Base-by-base conservation (phyloP, 768 basidiomycete species). In the Xanthoconium stramineum region DNA sequence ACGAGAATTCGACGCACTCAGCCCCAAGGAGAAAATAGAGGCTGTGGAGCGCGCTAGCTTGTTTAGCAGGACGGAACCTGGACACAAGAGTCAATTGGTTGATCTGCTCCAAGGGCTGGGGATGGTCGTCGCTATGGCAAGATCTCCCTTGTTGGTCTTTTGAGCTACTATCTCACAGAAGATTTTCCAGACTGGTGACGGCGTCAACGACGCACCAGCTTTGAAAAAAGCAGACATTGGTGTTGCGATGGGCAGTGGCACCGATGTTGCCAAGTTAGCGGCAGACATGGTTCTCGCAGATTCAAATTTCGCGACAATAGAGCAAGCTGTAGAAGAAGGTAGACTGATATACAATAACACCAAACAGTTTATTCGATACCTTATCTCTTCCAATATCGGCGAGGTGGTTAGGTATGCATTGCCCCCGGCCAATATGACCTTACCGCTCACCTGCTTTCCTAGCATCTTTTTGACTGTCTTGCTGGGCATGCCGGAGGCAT, bases 311-410 rank as follows among this genome's bases (percentile, higher is more conserved):
- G 88, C 94, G 12, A 95, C 94, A 8, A 98, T 99, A 73, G 95
- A 97, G 72, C 79, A 85, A 63, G 96, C 96, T 9, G 94, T 99
- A 44, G 96, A 98, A 72, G 96, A 99, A 76, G 96, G 96, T 64
- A 80, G 96, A 73, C 80, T 96, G 55, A 99, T 98, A 67, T 98
- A 98, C 75, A 98, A 98, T 76, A 99, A 99, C 75, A 98, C 95
- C 44, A 99, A 99, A 76, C 96, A 98, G 71, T 99, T 99, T 74
- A 98, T 99, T 73, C 89, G 96, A 65, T 99, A 98, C 77, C 87
- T 99, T 68, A 98, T 92, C 74, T 97, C 94, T 32, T 94, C 92
- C 56, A 98, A 97, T 78, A 97, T 97, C 69, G 95, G 95, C 53
- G 95, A 97, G 72, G 95, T 96, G 62, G 93, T 96, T 74, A 90